phyloP scores from a whole-genome alignment of 495 filamentous ascomycete species.

The Penicillium soppii region DNA sequence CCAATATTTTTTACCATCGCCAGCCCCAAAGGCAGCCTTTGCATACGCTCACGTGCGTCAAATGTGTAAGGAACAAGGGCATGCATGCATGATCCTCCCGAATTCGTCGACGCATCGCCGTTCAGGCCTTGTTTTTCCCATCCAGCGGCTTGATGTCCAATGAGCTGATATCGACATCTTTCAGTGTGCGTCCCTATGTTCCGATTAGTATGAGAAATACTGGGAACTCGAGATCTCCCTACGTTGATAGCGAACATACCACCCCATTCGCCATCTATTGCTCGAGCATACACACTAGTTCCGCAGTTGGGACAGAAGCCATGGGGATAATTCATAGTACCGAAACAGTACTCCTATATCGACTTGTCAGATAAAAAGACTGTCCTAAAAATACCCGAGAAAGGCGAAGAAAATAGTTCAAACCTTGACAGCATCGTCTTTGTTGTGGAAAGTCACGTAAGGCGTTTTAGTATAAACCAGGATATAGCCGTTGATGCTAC shows the following conservation, averaged over 20 bases:
- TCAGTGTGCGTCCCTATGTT: background rate
- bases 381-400: too few relatives aligned
- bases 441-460: background rate
- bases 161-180: slow-evolving; percentile 3
- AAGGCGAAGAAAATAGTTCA: background rate
- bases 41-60: too few relatives aligned
- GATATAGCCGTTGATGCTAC: slow-evolving; percentile 6
- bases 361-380: background rate
- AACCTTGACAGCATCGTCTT: background rate
- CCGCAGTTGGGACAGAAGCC: slow-evolving; percentile 8
- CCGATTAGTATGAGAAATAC: background rate
- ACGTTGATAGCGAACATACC: slow-evolving; percentile 8
- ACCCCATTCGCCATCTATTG: background rate
- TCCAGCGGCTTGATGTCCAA: slow-evolving; percentile 1
- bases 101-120: too few relatives aligned
- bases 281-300: slow-evolving; percentile 8
- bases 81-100: too few relatives aligned
- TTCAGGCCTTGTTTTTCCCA: too few relatives aligned
- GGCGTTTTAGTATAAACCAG: background rate
- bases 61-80: too few relatives aligned
- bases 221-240: background rate
- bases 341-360: slow-evolving; percentile 8
- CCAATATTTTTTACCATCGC: too few relatives aligned
- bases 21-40: too few relatives aligned
- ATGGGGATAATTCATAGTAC: slow-evolving; percentile 8